Evolutionary conservation across 2,329 filamentous ascomycete species (phyloP), one percentile per base, ranked within the genome.

Genomic region (Aspergillus ruber): DNA sequence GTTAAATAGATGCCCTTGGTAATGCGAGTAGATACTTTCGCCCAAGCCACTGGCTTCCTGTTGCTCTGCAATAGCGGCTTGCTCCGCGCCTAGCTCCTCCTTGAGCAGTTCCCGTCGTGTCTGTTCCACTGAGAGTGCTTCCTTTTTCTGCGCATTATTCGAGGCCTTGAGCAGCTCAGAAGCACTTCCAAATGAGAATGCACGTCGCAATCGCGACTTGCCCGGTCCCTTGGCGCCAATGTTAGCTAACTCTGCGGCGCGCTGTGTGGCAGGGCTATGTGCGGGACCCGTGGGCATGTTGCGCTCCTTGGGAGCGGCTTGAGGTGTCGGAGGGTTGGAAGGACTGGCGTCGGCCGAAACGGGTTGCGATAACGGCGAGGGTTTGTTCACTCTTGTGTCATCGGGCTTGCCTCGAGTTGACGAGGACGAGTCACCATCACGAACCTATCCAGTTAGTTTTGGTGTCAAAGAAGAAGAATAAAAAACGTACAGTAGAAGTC

Each of bases 181-280:
- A 38, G 90, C 88, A 65, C 91, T 97, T 43, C 93, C 90, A 69
- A 98, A 98, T 0, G 93, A 98, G 61, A 98, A 95, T 0, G 93
- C 93, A 58, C 93, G 81, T 47, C 93, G 83, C 50, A 98, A 75
- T 56, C 90, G 80, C 2, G 86, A 88, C 71, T 96, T 96, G 71
- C 84, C 89, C 64, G 89, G 90, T 54, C 84, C 79, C 63, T 82
- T 86, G 23, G 75, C 75, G 46, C 88, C 88, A 63, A 87, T 91
- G 56, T 91, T 86, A 51, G 85, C 91, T 47, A 97, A 77, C n/a
- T 90, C 89, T 41, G 87, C 83, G 35, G 97, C 79, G 48, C 94
- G 89, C 66, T 89, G 85, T 12, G 87, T 85, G 17, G 91, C 91
- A 42, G 87, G 83, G 56, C 87, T 90, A 6, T 66, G 64, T 7